These are phyloP conservation scores for Termitomyces sp. DNA, from an alignment of 768 basidiomycete genomes.

Conservation along the genomic window DNA sequence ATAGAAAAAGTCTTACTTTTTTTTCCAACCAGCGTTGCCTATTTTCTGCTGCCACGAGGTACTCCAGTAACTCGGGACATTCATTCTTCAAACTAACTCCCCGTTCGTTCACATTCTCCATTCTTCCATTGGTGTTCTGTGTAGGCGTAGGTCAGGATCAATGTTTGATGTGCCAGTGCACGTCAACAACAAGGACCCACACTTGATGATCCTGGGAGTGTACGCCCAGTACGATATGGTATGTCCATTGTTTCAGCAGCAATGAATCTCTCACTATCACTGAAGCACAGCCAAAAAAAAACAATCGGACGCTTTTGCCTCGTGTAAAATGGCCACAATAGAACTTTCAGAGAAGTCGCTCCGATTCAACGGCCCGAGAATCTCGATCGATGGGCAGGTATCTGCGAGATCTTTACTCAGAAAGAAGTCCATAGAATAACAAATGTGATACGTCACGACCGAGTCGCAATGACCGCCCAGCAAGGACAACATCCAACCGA, in stretches of 20 bases:
- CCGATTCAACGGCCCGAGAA: not conserved
- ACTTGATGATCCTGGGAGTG: not conserved
- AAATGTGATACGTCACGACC: not conserved
- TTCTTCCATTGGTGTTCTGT: not conserved
- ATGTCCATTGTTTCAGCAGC: not conserved
- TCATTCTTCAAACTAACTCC: not conserved
- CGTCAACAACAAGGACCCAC: not conserved
- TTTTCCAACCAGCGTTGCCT: not conserved
- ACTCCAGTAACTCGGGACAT: not conserved
- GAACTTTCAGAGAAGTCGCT: not conserved
- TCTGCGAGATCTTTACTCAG: not conserved
- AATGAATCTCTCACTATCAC: too few relatives aligned
- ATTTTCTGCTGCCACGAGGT: not conserved
- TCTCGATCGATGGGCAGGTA: not conserved
- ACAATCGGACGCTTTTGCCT: not conserved
- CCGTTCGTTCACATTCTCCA: not conserved
- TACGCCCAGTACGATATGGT: not conserved
- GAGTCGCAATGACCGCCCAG: not conserved
- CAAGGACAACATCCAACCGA: not conserved
- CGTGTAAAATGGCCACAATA: not conserved
- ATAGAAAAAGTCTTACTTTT: slow-evolving; percentile 1
- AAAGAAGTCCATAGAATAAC: not conserved
- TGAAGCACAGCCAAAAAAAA: not conserved
- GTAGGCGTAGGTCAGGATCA: not conserved
- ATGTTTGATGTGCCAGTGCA: not conserved